phyloP scores from a whole-genome alignment of 192 early-diverging fungal genomes.

The Lunasporangiospora selenospora region DNA sequence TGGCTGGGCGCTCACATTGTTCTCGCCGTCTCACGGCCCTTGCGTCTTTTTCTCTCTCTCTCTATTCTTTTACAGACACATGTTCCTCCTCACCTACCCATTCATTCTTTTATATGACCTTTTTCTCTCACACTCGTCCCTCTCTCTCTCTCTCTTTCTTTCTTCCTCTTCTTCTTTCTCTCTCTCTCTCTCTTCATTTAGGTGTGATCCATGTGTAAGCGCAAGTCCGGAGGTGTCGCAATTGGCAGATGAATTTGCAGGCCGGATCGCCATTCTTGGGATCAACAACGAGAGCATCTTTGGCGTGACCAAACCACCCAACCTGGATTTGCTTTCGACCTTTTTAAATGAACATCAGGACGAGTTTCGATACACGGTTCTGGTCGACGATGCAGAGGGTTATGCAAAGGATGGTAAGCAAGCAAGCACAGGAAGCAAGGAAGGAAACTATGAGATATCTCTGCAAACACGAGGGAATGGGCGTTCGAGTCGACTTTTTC shows the following conservation, averaged over 20 bases:
- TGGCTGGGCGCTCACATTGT: no score
- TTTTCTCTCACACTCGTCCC: no score
- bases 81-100: no score
- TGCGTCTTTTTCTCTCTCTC: background rate
- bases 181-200: background rate
- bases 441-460: no score
- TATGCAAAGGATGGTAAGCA: constrained; percentile 40
- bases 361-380: constrained; percentile 30
- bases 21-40: no score
- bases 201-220: constrained; percentile 40
- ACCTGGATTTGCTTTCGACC: constrained; percentile 17
- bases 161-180: background rate
- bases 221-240: constrained; percentile 39
- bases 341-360: constrained; percentile 35
- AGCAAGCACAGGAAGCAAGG: no score
- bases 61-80: background rate
- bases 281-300: constrained; percentile 48
- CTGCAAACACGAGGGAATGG: no score
- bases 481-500: background rate
- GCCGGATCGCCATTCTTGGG: constrained; percentile 23
- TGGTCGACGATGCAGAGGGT: constrained; percentile 37
- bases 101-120: no score
- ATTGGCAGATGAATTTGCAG: constrained; percentile 39
- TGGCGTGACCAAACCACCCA: constrained; percentile 23
- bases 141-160: background rate